Conservation (phyloP, 1,284 basidiomycete genomes). For the Ceratobasidium sp. region DNA sequence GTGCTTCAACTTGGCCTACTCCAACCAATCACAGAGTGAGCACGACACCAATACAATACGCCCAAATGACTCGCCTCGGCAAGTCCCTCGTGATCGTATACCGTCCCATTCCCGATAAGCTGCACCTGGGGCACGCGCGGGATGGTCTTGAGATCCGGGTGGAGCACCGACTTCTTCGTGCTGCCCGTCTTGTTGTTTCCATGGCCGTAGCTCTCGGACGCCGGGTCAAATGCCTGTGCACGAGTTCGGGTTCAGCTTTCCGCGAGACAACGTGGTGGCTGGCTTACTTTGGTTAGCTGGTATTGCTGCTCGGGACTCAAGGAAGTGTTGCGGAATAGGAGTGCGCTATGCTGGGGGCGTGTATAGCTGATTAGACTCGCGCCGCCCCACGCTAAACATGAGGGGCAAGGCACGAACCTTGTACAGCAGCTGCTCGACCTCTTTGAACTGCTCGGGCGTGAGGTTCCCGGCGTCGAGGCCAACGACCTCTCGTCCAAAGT, state of each 20-base stretch:
- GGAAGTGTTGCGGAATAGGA: conserved; percentile 76
- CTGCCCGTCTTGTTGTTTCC: conserved; percentile 83
- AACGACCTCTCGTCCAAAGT: conserved; percentile 74
- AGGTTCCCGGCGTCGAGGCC: conserved; percentile 69
- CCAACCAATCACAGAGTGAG: conserved; percentile 1
- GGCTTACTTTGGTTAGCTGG: conserved; percentile 76
- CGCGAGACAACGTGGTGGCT: conserved; percentile 22
- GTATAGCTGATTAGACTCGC: neutral
- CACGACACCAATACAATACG: neutral
- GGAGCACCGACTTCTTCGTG: conserved; percentile 78
- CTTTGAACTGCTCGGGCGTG: conserved; percentile 64
- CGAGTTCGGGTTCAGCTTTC: neutral
- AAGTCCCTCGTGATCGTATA: conserved; percentile 82
- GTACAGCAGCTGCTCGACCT: conserved; percentile 72
- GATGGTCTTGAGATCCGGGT: conserved; percentile 88
- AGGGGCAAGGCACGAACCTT: conserved; percentile 63
- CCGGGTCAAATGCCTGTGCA: conserved; percentile 74
- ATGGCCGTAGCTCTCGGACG: conserved; percentile 79
- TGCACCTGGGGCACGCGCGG: conserved; percentile 87
- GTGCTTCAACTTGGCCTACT: conserved; percentile 65
- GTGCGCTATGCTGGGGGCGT: conserved; percentile 68
- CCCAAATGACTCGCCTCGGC: conserved; percentile 62
- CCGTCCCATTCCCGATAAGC: conserved; percentile 81
- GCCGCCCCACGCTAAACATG: neutral
- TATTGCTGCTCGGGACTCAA: conserved; percentile 86